Evolutionary conservation across 306 rosid genomes (phyloP).

Genomic region (Rubus parviflorus): DNA sequence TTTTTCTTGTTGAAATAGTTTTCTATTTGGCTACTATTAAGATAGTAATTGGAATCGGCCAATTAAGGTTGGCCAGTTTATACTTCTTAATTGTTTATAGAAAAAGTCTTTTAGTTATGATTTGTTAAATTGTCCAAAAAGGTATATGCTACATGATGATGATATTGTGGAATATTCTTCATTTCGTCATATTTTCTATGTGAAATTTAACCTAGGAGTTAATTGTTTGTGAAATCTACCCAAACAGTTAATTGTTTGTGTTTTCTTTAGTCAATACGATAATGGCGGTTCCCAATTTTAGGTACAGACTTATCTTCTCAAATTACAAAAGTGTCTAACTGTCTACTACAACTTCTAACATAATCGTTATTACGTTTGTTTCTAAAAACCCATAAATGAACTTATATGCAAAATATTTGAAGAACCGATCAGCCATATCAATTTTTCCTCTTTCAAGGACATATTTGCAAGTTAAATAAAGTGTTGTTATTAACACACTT

Average conservation of each 20-base stretch:
- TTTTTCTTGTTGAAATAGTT: neutral
- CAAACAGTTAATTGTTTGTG: neutral
- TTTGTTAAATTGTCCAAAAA: too few species aligned
- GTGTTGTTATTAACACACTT: too few species aligned
- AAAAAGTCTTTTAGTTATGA: too few species aligned
- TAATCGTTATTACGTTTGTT: neutral
- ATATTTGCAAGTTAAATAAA: neutral
- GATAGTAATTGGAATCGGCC: neutral
- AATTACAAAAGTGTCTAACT: neutral
- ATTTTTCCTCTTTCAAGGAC: neutral
- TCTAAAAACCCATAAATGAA: neutral
- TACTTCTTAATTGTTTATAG: neutral
- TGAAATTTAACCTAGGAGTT: neutral
- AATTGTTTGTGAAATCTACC: neutral
- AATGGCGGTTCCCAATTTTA: neutral
- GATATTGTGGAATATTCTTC: neutral
- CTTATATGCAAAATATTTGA: neutral
- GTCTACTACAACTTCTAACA: neutral
- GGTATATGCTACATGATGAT: neutral
- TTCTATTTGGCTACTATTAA: neutral
- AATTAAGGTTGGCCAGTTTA: slow-evolving; percentile 1
- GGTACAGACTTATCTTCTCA: neutral
- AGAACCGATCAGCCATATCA: neutral
- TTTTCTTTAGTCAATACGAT: neutral
- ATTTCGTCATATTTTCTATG: neutral